Conservation (phyloP, 169 alveolate species). For the Nephromyces sp. region DNA sequence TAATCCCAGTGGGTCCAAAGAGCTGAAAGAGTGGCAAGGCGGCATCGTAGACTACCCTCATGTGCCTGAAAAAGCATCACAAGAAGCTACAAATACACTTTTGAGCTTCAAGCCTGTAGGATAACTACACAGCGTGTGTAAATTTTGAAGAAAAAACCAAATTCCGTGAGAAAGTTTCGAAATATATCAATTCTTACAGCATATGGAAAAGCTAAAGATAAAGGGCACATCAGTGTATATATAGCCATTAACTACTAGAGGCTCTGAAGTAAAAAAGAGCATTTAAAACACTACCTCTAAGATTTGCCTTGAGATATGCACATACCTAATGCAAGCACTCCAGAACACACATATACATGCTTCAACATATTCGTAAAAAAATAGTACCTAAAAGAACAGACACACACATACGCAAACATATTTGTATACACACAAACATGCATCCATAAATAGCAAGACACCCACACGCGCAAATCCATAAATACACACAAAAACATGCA, state of each 20-base stretch:
- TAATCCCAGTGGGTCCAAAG: slow-evolving; percentile 4
- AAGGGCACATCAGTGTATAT: not conserved
- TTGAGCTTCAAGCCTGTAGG: not conserved
- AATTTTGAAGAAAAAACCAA: not conserved
- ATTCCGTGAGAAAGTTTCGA: not conserved
- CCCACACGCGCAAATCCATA: no score
- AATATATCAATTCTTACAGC: not conserved
- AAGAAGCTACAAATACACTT: not conserved
- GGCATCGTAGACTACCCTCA: slow-evolving; percentile 26
- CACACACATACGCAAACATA: not conserved
- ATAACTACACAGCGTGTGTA: not conserved
- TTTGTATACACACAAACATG: not conserved
- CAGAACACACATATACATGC: no score
- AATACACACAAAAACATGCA: no score
- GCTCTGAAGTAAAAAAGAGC: no score
- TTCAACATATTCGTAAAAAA: no score
- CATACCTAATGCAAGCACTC: no score
- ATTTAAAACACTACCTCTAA: no score
- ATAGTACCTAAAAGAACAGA: no score
- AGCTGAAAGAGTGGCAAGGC: slow-evolving; percentile 13
- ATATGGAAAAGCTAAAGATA: not conserved
- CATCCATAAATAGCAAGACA: no score
- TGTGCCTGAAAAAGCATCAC: not conserved
- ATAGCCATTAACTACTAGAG: not conserved
- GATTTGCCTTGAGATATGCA: no score